Evolutionary conservation across 345 rosid genomes (phyloP), one percentile per base, ranked within the genome.

Genomic region (Gossypium raimondii): DNA sequence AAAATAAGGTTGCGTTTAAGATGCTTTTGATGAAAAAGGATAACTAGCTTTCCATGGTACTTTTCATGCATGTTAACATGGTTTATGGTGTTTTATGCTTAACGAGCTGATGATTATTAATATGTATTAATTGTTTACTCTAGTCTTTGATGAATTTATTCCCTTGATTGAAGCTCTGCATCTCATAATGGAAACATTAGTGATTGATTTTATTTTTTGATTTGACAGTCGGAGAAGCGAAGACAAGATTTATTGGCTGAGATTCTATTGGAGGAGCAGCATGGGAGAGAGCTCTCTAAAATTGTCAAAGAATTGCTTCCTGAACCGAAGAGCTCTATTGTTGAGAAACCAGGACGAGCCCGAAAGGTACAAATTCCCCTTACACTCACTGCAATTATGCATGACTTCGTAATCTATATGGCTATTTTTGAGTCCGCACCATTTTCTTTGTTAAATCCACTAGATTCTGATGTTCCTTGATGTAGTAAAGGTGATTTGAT

Each of bases 171-270:
- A 50, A 41, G 18, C 50, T 65, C 2, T 72, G 50, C 74, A 16
- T 7, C 52, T 38, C 55, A 41, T 29, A 57, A 43, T 57, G 27
- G 18, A 44, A 20, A 60, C 20, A 56, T 38, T 62, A 59, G 52
- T 75, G 29, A 75, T 16, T 53, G 5, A 34, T 55, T 43, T 84
- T 65, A 7, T 58, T 77, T 80, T 38, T 73, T 68, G 48, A 70
- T 51, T 76, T 80, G 57, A n/a, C 86, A 94, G 98, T 89, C 94
- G 17, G 98, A 84, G 88, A 89, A 82, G 88, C 87, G 89, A n/a
- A 92, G 88, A 75, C 85, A 80, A 69, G 92, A 87, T 69, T 78
- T 94, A 61, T 75, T 92, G 63, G 84, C 88, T 78, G 90, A 92
- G 82, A 79, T 89, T 51, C 43, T 91, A 81, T 73, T 87, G 84